Base-by-base conservation (phyloP, 495 filamentous ascomycete genomes). In the Daldinia caldariorum region DNA sequence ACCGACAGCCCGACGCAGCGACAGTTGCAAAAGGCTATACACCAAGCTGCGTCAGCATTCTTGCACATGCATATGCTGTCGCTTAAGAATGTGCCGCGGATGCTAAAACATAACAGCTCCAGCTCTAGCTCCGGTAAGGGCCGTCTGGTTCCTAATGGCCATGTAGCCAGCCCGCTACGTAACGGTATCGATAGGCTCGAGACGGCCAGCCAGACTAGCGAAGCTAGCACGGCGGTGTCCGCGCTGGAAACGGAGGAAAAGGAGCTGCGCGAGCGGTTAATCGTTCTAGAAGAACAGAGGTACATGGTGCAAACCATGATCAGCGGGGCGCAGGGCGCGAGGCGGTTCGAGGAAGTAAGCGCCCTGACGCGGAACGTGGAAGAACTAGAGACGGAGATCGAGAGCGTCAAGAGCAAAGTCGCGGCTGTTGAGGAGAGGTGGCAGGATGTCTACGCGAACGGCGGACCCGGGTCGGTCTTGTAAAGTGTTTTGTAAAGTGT, bases 281-380 rank as follows among this genome's bases (percentile, higher is more conserved):
- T 97, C 45, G 92, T 99, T 22, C 83, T 99, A 0, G 95, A 98
- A 80, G 95, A 99, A 76, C 95, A 99, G 79, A 88, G 88, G 75
- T 97, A 97, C 75, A 86, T 98, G 74, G 93, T 99, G 0, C 86
- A 88, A 16, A 90, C 92, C 70, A 97, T 97, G 93, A 86, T 98
- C 53, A 88, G 84, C 6, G 89, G 91, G 51, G 94, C 95, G 3
- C 91, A 90, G 57, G 91, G 89, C 65, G 85, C 89, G 37, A 85
- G 95, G 59, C 89, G 90, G 69, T 97, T 97, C 64, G 95, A 99
- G 76, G 95, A 99, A 77, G 92, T 96, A 1, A 86, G 86, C 62
- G 90, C 89, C 31, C 80, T 99, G 61, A 87, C 88, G 18, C 83
- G 88, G 73, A 99, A 97, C 76, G 74, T 94, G 31, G 91, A 94